Evolutionary conservation across 352 stramenopile species (phyloP), one percentile per base, ranked within the genome.

Genomic region (Blastocystis sp.): DNA sequence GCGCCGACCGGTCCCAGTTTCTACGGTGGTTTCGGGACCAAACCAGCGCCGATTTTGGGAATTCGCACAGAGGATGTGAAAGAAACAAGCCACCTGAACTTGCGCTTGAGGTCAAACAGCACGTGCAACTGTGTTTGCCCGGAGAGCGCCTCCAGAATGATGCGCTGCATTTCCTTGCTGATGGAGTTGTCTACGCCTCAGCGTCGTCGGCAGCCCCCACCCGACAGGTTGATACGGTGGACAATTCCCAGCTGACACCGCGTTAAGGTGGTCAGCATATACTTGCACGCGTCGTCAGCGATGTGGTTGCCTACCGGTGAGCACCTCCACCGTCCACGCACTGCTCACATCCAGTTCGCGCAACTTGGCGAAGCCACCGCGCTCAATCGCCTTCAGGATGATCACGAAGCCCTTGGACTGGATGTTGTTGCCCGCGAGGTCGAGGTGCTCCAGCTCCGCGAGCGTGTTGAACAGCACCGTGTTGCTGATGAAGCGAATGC

Each of bases 401-500:
- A 84, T 84, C 21, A 84, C 52, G 48, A 69, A 84, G 40, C 74
- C 48, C 45, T 69, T 84, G 2, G 74, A 67, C 3, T 84, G 19
- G 41, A 84, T 84, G n/a, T 28, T 7, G 48, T 84, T 84, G 38
- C 56, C 56, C 52, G 74, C 59, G 40, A 84, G 3, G 34, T 66
- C 66, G 1, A 76, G 48, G 19, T 17, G 28, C 52, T 84, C 56
- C 59, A 84, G 3, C 28, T 38, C 61, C 64, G 14, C 4, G 53
- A 69, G 67, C 2, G 48, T 67, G 52, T 84, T 10, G 53, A 84
- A 84, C 38, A 84, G 74, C 2, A 69, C 52, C 1, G n/a, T 69
- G 61, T 84, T 84, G 53, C 52, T 69, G 14, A 84, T 53, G 53
- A 84, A 84, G 1, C 60, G n/a, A 45, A 84, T 84, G 14, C 74